A percentile compares a stretch with the other conserved stretches of the same genome.
These are phyloP conservation scores for Angomonas ambiguus DNA, from an alignment of 208 protist genomes.

Conservation along the genomic window DNA sequence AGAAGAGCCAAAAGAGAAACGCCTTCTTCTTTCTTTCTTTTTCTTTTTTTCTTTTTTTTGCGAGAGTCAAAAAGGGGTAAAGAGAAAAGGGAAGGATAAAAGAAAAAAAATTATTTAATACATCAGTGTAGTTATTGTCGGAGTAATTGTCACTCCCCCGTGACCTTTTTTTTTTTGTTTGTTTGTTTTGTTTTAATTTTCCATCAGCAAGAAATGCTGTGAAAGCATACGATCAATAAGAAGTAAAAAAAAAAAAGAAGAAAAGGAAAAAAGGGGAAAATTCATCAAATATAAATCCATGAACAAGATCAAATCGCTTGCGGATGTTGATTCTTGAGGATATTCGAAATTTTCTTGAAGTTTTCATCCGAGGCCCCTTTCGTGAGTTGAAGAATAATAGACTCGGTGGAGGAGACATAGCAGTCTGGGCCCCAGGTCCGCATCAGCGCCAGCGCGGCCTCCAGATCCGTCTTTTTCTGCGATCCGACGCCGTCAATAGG, in stretches of 20 bases:
- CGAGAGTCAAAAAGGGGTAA: no score
- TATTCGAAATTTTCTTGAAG: constrained; percentile 63
- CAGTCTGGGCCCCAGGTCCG: constrained; percentile 47
- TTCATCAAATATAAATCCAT: constrained; percentile 7
- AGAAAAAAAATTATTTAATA: no score
- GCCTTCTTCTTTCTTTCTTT: background rate
- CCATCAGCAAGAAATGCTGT: no score
- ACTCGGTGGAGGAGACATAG: constrained; percentile 66
- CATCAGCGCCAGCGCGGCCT: constrained; percentile 59
- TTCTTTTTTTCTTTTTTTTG: background rate
- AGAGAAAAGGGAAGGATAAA: no score
- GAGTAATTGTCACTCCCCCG: no score
- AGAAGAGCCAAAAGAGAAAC: constrained; percentile 8
- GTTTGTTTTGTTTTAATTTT: no score
- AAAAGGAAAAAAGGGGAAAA: constrained; percentile 10
- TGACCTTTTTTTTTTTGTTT: constrained; percentile 8
- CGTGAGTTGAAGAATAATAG: constrained; percentile 65
- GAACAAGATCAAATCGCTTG: no score
- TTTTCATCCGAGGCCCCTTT: constrained; percentile 54
- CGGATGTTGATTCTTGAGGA: constrained; percentile 45
- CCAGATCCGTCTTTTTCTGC: constrained; percentile 58
- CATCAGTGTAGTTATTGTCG: no score
- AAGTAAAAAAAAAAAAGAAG: background rate
- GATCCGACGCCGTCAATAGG: constrained; percentile 67
- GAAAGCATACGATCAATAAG: background rate